These are phyloP conservation scores for Fomitopsis pinicola DNA, from an alignment of 1,284 basidiomycete genomes.

Conservation along the genomic window DNA sequence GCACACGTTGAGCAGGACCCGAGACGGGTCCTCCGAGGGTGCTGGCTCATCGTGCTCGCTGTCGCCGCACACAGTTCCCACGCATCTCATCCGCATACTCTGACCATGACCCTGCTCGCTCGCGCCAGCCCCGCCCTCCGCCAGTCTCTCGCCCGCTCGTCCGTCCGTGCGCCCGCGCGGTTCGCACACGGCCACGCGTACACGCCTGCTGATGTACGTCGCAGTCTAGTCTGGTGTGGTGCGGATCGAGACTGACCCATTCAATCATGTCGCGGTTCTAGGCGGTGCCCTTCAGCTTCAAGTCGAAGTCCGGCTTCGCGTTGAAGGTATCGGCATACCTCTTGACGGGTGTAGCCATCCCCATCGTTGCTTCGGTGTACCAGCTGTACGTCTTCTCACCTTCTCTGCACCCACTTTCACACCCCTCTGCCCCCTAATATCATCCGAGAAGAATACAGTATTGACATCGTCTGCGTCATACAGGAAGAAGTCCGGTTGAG, in stretches of 20 bases:
- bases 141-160: constrained; percentile 24
- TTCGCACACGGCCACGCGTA: constrained; percentile 33
- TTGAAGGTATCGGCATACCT: constrained; percentile 55
- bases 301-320: constrained; percentile 54
- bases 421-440: background rate
- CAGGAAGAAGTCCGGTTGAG: constrained; percentile 17
- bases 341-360: constrained; percentile 57
- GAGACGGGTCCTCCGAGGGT: background rate
- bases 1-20: background rate
- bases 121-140: constrained; percentile 25
- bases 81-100: constrained; percentile 10
- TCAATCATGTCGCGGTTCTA: constrained; percentile 22
- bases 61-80: constrained; percentile 7
- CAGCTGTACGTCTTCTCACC: constrained; percentile 55
- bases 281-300: constrained; percentile 68
- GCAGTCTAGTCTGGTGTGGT: constrained; percentile 6
- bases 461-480: constrained; percentile 6
- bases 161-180: constrained; percentile 17
- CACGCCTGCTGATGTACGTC: constrained; percentile 50
- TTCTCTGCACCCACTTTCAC: background rate
- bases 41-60: background rate
- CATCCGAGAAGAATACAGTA: background rate
- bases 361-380: constrained; percentile 56
- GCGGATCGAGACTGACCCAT: background rate
- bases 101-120: constrained; percentile 27